Conservation (phyloP, 2,329 filamentous ascomycete species). For the Aspergillus japonicus region DNA sequence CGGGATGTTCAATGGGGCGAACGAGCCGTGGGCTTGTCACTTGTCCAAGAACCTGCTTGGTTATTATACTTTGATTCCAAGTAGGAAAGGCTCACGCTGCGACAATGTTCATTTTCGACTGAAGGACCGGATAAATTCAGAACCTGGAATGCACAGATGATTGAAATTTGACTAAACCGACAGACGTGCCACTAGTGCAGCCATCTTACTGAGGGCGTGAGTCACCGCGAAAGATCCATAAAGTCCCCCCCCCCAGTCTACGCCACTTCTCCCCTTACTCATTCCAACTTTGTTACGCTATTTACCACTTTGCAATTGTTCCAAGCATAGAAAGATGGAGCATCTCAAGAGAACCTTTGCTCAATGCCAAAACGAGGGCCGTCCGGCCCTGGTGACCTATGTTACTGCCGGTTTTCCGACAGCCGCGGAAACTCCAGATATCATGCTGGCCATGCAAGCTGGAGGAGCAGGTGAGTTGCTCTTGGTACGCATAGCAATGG, state of each 20-base stretch:
- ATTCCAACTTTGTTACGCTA: background rate
- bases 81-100: background rate
- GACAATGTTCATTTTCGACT: background rate
- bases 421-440: constrained; percentile 70
- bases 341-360: constrained; percentile 53
- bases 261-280: background rate
- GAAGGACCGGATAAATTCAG: background rate
- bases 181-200: background rate
- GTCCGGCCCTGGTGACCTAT: constrained; percentile 86
- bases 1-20: no score
- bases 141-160: background rate
- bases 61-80: no score
- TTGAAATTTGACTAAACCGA: background rate
- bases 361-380: constrained; percentile 50
- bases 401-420: constrained; percentile 90
- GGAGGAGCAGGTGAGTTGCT: constrained; percentile 71
- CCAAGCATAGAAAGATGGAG: constrained; percentile 39
- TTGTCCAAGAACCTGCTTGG: no score
- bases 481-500: background rate
- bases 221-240: background rate
- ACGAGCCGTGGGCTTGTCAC: no score
- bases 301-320: background rate
- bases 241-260: background rate
- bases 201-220: background rate
- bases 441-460: constrained; percentile 83